These are phyloP conservation scores for Bipolaris zeicola DNA, from an alignment of 2,329 filamentous ascomycete species.

Conservation along the genomic window DNA sequence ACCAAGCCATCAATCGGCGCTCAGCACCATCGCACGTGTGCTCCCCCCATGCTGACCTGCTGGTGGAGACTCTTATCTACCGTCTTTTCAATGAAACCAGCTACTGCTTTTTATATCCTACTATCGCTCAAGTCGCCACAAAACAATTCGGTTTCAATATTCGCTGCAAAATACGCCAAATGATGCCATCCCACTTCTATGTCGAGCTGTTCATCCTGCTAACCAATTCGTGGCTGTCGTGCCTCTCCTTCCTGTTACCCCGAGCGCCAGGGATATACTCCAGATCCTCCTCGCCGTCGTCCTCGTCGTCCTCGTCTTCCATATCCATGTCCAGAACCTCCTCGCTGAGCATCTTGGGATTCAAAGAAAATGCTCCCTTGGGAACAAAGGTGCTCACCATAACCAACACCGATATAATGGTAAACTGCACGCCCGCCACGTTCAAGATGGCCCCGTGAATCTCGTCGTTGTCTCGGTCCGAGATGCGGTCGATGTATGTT, in stretches of 20 bases:
- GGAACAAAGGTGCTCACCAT: conserved; percentile 55
- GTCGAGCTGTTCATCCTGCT: conserved; percentile 24
- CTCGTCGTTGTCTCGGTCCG: conserved; percentile 43
- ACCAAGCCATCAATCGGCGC: conserved; percentile 13
- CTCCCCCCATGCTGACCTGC: neutral
- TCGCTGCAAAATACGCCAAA: neutral
- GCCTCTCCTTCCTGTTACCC: conserved; percentile 24
- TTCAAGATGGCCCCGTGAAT: conserved; percentile 52
- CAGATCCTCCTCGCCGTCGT: conserved; percentile 29
- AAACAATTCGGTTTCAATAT: neutral
- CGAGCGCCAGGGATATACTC: conserved; percentile 30
- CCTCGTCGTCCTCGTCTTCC: conserved; percentile 25
- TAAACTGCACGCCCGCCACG: conserved; percentile 57
- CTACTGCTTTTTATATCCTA: neutral
- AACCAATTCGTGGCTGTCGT: conserved; percentile 33
- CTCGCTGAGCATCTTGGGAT: conserved; percentile 52
- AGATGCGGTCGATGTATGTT: conserved; percentile 54
- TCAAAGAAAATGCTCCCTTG: conserved; percentile 52
- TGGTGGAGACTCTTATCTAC: neutral
- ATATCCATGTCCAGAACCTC: conserved; percentile 46
- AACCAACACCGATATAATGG: conserved; percentile 51
- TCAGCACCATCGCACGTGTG: conserved; percentile 15
- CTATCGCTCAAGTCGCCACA: neutral
- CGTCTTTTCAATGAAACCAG: neutral
- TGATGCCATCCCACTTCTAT: neutral